These are phyloP conservation scores for Alloascoidea hylecoeti DNA, from an alignment of 805 yeast genomes.

Conservation along the genomic window DNA sequence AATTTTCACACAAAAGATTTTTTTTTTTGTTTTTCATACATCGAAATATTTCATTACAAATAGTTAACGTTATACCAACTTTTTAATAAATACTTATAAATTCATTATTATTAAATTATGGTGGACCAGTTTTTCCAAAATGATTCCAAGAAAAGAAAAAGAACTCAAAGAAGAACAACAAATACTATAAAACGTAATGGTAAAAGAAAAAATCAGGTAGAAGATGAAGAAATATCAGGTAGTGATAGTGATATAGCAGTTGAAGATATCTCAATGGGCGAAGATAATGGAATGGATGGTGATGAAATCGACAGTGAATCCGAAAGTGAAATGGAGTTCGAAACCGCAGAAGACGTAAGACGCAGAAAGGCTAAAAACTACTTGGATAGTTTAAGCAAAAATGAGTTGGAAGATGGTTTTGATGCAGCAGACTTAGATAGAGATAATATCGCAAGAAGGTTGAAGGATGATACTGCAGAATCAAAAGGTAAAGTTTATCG, in stretches of 20 bases:
- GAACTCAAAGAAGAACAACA: slow-evolving; percentile 5
- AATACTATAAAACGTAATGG: slow-evolving; percentile 4
- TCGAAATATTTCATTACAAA: too few species aligned
- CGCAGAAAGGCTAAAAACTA: slow-evolving; percentile 91
- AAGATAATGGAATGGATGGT: slow-evolving; percentile 22
- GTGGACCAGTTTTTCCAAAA: background rate
- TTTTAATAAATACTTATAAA: too few species aligned
- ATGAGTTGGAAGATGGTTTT: slow-evolving; percentile 36
- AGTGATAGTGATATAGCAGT: slow-evolving; percentile 29
- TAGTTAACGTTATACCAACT: too few species aligned
- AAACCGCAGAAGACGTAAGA: slow-evolving; percentile 85
- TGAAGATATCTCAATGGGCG: slow-evolving; percentile 40
- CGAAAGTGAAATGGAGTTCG: slow-evolving; percentile 62
- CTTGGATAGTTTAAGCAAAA: slow-evolving; percentile 59
- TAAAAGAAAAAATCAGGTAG: slow-evolving; percentile 17
- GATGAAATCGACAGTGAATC: slow-evolving; percentile 59
- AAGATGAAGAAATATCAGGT: slow-evolving; percentile 22
- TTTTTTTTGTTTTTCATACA: too few species aligned
- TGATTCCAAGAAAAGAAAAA: slow-evolving; percentile 6
- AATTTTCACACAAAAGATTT: too few species aligned
- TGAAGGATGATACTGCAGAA: slow-evolving; percentile 83
- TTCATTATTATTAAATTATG: background rate
- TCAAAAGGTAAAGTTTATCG: slow-evolving; percentile 73
- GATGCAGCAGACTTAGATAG: slow-evolving; percentile 88
- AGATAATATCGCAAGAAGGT: slow-evolving; percentile 68